Percentiles rank a stretch among this genome's conserved stretches.
Evolutionary conservation across 179 eudicot species (phyloP).

Genomic region (Vitellaria paradoxa): DNA sequence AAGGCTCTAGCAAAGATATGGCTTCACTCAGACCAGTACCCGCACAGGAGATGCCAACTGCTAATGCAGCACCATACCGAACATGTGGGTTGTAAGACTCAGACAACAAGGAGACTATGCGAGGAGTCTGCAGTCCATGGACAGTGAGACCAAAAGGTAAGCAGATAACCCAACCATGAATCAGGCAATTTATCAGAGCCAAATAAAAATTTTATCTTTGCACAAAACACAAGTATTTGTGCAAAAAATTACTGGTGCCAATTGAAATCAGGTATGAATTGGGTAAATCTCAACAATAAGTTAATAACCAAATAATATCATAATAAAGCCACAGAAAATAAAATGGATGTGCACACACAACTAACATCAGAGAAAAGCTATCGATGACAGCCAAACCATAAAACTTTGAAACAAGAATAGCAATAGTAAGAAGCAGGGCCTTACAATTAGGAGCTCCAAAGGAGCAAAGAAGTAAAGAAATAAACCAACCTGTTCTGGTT

Average conservation of each 20-base stretch:
- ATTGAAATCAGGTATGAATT: background rate
- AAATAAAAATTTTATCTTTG: background rate
- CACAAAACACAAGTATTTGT: background rate
- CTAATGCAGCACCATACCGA: constrained; percentile 97
- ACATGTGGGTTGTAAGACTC: constrained; percentile 99
- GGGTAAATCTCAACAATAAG: background rate
- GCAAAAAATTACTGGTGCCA: background rate
- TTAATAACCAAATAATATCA: background rate
- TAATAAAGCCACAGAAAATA: background rate
- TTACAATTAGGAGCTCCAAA: background rate
- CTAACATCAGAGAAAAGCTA: background rate
- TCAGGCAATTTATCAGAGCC: background rate
- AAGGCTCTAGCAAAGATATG: constrained; percentile 88
- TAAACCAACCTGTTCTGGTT: constrained; percentile 90
- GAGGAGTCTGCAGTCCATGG: constrained; percentile 68
- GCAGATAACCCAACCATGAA: constrained; percentile 2
- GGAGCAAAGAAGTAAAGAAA: background rate
- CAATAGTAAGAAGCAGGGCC: background rate
- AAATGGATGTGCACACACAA: background rate
- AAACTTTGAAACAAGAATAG: background rate
- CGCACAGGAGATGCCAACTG: constrained; percentile 97
- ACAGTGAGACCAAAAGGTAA: constrained; percentile 12
- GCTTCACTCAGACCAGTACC: constrained; percentile 97
- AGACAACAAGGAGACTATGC: constrained; percentile 84
- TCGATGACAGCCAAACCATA: background rate